Conservation (phyloP, 768 basidiomycete genomes). For the Phallus indusiatus region DNA sequence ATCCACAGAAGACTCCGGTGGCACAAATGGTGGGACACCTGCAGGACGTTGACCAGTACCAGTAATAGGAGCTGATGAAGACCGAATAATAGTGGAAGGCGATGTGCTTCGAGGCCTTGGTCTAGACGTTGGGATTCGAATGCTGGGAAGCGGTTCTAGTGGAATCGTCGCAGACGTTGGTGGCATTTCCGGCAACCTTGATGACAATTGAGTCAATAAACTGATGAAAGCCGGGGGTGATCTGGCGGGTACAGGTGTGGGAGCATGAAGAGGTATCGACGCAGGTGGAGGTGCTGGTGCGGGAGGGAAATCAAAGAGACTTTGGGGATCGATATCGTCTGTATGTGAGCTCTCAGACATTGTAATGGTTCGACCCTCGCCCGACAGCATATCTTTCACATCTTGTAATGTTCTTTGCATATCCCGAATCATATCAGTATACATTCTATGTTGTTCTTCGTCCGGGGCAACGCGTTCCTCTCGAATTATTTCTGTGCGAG, state of each 20-base stretch:
- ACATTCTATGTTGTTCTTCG: not conserved
- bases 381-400: constrained; percentile 12
- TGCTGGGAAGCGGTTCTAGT: constrained; percentile 16
- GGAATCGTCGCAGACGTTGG: constrained; percentile 37
- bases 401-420: constrained; percentile 20
- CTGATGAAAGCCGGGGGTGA: constrained; percentile 45
- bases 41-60: constrained; percentile 2
- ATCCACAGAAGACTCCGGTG: not conserved
- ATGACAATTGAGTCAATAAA: constrained; percentile 44
- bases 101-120: constrained; percentile 14
- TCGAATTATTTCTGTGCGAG: not conserved
- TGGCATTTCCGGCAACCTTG: constrained; percentile 25
- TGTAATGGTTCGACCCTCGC: not conserved
- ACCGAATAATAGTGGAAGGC: constrained; percentile 13
- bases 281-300: constrained; percentile 17
- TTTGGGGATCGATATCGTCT: constrained; percentile 15
- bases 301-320: constrained; percentile 22
- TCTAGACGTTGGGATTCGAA: constrained; percentile 22
- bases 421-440: constrained; percentile 19
- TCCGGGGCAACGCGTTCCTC: constrained; percentile 3
- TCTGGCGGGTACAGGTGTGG: constrained; percentile 32
- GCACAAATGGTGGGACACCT: not conserved
- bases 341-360: constrained; percentile 7
- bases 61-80: constrained; percentile 16
- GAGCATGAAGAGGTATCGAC: constrained; percentile 32